Evolutionary conservation across 352 stramenopile genomes (phyloP).

Genomic region (Thalassiosira livingstoniorum): DNA sequence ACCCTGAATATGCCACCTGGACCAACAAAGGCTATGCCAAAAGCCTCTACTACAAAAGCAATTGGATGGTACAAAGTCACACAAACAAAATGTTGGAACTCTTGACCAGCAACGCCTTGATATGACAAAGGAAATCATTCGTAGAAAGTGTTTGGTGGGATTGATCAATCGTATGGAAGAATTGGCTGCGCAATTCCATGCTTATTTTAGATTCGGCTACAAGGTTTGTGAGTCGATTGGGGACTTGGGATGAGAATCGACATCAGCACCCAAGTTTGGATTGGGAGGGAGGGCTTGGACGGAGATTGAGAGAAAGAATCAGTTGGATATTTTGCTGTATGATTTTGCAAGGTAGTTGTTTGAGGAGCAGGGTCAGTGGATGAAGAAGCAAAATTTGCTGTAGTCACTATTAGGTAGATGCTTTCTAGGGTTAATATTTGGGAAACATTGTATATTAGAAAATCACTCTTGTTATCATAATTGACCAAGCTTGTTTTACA

Average conservation of each 20-base stretch:
- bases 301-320: slow-evolving; percentile 56
- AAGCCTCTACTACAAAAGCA: slow-evolving; percentile 37
- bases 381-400: slow-evolving; percentile 47
- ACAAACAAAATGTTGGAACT: slow-evolving; percentile 47
- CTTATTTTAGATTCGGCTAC: slow-evolving; percentile 57
- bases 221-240: slow-evolving; percentile 34
- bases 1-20: slow-evolving; percentile 37
- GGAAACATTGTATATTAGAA: too few species aligned
- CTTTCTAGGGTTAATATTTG: too few species aligned
- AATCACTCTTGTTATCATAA: too few species aligned
- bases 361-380: slow-evolving; percentile 47
- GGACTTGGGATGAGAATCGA: slow-evolving; percentile 18
- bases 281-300: slow-evolving; percentile 40
- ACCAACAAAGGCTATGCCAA: slow-evolving; percentile 58
- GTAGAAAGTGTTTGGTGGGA: slow-evolving; percentile 59
- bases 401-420: slow-evolving; percentile 5
- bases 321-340: slow-evolving; percentile 61
- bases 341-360: slow-evolving; percentile 60
- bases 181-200: slow-evolving; percentile 49
- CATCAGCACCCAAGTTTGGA: slow-evolving; percentile 45
- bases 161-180: slow-evolving; percentile 62
- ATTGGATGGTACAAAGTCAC: slow-evolving; percentile 62
- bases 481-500: too few species aligned
- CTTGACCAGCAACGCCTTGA: slow-evolving; percentile 41
- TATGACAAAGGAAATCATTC: slow-evolving; percentile 61